Evolutionary conservation across 2,329 filamentous ascomycete genomes (phyloP).

Genomic region (Fusarium bactridioides): DNA sequence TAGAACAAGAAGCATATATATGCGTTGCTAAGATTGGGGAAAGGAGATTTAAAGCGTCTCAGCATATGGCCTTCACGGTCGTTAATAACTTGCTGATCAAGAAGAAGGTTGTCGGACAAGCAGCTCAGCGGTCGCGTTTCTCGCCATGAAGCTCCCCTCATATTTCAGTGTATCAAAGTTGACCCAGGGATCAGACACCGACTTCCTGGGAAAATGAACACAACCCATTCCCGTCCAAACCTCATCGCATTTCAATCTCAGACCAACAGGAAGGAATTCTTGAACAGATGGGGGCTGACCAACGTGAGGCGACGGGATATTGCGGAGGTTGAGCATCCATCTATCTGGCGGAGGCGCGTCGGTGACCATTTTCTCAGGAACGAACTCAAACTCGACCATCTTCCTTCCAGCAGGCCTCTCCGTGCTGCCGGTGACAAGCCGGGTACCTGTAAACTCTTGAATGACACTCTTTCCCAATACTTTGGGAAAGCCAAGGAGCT

Average conservation of each 20-base stretch:
- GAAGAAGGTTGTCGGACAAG: background rate
- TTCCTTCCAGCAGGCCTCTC: background rate
- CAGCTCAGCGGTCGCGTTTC: background rate
- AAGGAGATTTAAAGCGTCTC: rapidly evolving
- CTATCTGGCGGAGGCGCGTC: background rate
- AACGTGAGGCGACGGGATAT: background rate
- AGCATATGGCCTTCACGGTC: background rate
- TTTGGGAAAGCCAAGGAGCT: background rate
- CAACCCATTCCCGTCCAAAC: background rate
- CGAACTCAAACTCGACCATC: background rate
- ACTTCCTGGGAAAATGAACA: background rate
- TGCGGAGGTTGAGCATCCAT: background rate
- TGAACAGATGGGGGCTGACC: background rate
- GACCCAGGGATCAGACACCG: background rate
- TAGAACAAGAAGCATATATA: background rate
- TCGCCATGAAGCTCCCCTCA: background rate
- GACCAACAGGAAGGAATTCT: background rate
- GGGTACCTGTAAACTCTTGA: background rate
- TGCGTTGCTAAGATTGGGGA: rapidly evolving
- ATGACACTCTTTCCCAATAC: background rate
- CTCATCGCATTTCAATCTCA: background rate
- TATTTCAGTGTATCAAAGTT: background rate
- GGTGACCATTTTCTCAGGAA: background rate
- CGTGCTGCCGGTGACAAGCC: background rate
- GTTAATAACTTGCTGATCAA: background rate